These are phyloP conservation scores for Lachancea nothofagi DNA, from an alignment of 805 yeast genomes.

Conservation along the genomic window DNA sequence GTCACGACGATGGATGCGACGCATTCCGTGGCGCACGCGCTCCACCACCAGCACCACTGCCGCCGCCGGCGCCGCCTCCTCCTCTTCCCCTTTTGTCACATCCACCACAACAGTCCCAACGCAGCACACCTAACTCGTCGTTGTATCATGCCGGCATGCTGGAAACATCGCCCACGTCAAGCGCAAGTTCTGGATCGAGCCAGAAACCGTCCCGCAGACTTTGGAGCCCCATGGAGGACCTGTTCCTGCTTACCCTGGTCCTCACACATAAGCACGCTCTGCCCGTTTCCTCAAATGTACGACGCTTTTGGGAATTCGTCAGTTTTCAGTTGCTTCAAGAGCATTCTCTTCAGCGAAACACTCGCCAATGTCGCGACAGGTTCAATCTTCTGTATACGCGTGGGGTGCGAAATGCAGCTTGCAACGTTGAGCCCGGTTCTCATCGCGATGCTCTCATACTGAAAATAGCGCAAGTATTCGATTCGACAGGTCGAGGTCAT, in stretches of 20 bases:
- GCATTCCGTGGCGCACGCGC: conserved; percentile 5
- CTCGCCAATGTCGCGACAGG: conserved; percentile 30
- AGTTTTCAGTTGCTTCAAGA: conserved; percentile 18
- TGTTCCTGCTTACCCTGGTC: conserved; percentile 5
- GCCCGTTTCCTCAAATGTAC: conserved; percentile 4
- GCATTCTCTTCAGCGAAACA: conserved; percentile 20
- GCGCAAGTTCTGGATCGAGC: conserved; percentile 1
- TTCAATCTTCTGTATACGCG: conserved; percentile 25
- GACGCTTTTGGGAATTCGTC: conserved; percentile 24
- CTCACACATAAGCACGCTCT: conserved; percentile 5
- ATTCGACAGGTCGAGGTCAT: conserved; percentile 1
- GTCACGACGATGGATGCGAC: conserved; percentile 5
- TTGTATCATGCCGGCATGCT: not conserved
- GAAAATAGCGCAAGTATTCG: conserved; percentile 4
- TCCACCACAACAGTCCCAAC: not conserved
- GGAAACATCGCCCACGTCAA: conserved; percentile 1
- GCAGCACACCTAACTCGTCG: not conserved
- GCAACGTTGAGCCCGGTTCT: conserved; percentile 5
- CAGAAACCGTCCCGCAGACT: not conserved
- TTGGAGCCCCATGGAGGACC: conserved; percentile 9
- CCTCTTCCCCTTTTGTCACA: not conserved
- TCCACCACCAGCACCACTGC: conserved; percentile 1
- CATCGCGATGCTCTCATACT: conserved; percentile 4
- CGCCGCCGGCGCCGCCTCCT: not conserved
- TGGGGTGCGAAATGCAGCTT: conserved; percentile 9